These are phyloP conservation scores for Saccharomycopsis fibuligera DNA, from an alignment of 805 yeast species.

Conservation along the genomic window DNA sequence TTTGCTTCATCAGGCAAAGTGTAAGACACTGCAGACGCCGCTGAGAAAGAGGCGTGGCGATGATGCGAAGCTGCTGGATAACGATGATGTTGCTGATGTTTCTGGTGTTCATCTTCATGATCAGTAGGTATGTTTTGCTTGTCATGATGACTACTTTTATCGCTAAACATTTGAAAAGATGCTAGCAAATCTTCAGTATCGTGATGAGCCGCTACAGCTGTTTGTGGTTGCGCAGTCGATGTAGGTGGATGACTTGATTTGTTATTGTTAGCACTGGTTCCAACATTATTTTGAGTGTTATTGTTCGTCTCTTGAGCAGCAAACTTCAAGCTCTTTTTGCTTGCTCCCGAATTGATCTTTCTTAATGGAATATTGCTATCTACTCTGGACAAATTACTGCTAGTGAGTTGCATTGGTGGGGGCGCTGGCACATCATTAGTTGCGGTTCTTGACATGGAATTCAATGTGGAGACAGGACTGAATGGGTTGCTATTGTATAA, in stretches of 20 bases:
- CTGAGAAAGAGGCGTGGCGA: slow-evolving; percentile 58
- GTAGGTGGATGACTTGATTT: too few relatives aligned
- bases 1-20: slow-evolving; percentile 43
- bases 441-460: slow-evolving; percentile 14
- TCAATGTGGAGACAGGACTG: slow-evolving; percentile 7
- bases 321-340: too few relatives aligned
- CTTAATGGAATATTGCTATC: background rate
- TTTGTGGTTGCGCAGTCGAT: too few relatives aligned
- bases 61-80: slow-evolving; percentile 16
- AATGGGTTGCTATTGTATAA: slow-evolving; percentile 12
- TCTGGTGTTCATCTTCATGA: slow-evolving; percentile 16
- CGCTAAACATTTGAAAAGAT: slow-evolving; percentile 9
- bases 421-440: slow-evolving; percentile 6
- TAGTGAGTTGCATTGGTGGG: slow-evolving; percentile 1
- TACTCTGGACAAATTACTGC: slow-evolving; percentile 1
- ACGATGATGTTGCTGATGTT: slow-evolving; percentile 6
- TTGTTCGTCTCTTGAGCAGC: too few relatives aligned
- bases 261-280: background rate
- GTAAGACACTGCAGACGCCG: slow-evolving; percentile 55
- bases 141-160: background rate
- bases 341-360: background rate
- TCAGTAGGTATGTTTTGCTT: background rate
- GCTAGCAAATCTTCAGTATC: slow-evolving; percentile 7
- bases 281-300: background rate
- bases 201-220: background rate